Percentiles rank a stretch among this genome's conserved stretches.
These are phyloP conservation scores for Silene coronaria DNA, from an alignment of 179 eudicot genomes.

Conservation along the genomic window DNA sequence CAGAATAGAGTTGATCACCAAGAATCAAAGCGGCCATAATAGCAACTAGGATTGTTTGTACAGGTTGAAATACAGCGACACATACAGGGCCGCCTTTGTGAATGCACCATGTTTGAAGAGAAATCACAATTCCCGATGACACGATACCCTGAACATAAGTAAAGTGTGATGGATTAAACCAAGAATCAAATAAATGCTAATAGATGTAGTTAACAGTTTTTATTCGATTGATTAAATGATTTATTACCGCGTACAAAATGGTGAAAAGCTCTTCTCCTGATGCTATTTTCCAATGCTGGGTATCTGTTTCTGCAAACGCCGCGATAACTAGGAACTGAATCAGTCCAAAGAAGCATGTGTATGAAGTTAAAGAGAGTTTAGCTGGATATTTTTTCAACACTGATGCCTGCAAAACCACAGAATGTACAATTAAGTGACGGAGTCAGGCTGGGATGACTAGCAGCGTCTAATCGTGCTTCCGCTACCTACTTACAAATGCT, in stretches of 20 bases:
- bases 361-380: conserved; percentile 62
- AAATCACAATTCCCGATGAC: conserved; percentile 61
- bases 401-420: conserved; percentile 48
- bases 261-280: conserved; percentile 56
- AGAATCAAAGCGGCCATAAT: conserved; percentile 56
- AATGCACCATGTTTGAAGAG: conserved; percentile 82
- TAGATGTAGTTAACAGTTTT: neutral
- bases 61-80: conserved; percentile 75
- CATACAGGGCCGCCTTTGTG: conserved; percentile 69
- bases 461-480: no score
- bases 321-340: conserved; percentile 58
- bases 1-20: conserved; percentile 63
- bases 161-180: no score
- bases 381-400: conserved; percentile 80
- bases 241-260: conserved; percentile 55
- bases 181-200: neutral
- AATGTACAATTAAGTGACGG: neutral
- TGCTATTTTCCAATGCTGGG: conserved; percentile 50
- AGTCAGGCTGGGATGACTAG: no score
- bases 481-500: no score
- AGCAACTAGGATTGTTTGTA: conserved; percentile 70
- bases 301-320: conserved; percentile 53
- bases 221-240: neutral
- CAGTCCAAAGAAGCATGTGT: conserved; percentile 69
- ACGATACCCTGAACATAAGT: conserved; percentile 47